A percentile compares a stretch with the other conserved stretches of the same genome.
phyloP scores from a whole-genome alignment of 192 early-diverging fungal species.

The Backusella sp. region DNA sequence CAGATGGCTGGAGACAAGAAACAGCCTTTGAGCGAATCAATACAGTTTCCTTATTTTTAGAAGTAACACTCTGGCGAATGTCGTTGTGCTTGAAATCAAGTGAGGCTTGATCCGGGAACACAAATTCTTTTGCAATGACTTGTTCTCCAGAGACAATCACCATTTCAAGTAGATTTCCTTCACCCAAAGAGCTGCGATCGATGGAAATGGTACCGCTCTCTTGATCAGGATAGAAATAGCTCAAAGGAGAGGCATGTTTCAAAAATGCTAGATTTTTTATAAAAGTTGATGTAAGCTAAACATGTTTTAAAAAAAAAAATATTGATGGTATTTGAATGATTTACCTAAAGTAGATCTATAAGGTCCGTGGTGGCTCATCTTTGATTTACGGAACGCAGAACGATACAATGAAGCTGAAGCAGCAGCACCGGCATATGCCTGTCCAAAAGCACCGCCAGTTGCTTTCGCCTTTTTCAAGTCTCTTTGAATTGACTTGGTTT shows the following conservation, averaged over 20 bases:
- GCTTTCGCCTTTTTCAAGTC: background rate
- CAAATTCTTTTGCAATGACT: constrained; percentile 6
- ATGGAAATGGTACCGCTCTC: constrained; percentile 1
- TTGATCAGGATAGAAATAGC: background rate
- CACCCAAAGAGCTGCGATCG: constrained; percentile 12
- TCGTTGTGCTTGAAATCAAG: background rate
- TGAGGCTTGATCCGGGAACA: background rate
- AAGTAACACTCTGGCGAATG: constrained; percentile 8
- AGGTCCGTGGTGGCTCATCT: background rate
- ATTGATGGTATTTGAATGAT: background rate
- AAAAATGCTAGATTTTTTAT: background rate
- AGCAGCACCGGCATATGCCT: background rate
- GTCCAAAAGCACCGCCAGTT: background rate
- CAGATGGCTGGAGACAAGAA: constrained; percentile 4
- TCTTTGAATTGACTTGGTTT: background rate
- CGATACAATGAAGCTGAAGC: background rate
- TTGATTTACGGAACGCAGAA: background rate
- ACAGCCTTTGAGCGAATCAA: constrained; percentile 16
- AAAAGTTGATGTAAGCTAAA: background rate
- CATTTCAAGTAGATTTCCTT: constrained; percentile 27
- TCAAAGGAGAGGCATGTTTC: background rate
- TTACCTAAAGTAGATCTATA: background rate
- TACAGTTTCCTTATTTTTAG: background rate
- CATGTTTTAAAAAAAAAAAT: too few relatives aligned
- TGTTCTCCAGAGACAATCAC: constrained; percentile 24